Percentiles rank a stretch among this genome's conserved stretches.
phyloP scores from a whole-genome alignment of 2,329 filamentous ascomycete genomes.

The Macrophomina pseudophaseolina region DNA sequence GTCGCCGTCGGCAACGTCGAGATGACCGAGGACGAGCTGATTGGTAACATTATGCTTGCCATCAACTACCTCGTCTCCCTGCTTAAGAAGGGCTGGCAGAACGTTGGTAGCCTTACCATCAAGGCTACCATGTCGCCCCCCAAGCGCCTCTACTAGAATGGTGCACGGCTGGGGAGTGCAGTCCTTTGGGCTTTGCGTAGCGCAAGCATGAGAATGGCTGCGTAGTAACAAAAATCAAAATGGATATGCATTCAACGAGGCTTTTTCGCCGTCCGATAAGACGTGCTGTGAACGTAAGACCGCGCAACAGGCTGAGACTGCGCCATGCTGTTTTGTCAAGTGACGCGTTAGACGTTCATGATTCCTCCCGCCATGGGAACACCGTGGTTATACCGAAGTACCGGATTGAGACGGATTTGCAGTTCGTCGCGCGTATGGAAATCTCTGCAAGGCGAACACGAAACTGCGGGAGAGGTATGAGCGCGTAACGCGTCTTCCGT shows the following conservation, averaged over 20 bases:
- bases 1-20: constrained; percentile 98
- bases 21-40: constrained; percentile 94
- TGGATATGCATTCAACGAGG: constrained; percentile 15
- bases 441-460: no score
- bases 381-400: no score
- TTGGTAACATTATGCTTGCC: constrained; percentile 99
- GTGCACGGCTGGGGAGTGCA: constrained; percentile 1
- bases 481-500: no score
- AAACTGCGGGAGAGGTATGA: no score
- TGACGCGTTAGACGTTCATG: background rate
- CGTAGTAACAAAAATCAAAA: constrained; percentile 14
- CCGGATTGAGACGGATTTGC: no score
- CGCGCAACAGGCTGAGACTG: background rate
- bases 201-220: constrained; percentile 7
- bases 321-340: background rate
- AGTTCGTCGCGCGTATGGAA: no score
- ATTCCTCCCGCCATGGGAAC: no score
- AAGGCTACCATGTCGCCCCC: constrained; percentile 99
- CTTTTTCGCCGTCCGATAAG: background rate
- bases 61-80: constrained; percentile 99
- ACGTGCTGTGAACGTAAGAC: background rate
- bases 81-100: constrained; percentile 99
- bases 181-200: constrained; percentile 25
- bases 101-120: constrained; percentile 99
- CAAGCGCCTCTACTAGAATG: constrained; percentile 89